These are phyloP conservation scores for Linderniella brevidens DNA, from an alignment of 257 asterid genomes.

Conservation along the genomic window DNA sequence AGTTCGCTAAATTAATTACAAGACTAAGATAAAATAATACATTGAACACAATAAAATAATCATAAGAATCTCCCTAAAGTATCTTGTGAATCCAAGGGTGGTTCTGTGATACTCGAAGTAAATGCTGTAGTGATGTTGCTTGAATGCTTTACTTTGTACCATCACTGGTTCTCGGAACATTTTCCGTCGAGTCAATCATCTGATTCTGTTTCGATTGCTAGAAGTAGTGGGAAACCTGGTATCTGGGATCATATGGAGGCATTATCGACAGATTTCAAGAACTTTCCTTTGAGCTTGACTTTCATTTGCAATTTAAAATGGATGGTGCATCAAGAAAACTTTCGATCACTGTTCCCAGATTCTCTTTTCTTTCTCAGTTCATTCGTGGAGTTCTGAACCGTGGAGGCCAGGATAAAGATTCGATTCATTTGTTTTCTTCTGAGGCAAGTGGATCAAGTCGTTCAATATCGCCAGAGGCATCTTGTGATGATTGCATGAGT, in stretches of 20 bases:
- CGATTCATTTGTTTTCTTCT: slow-evolving; percentile 25
- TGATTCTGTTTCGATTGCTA: slow-evolving; percentile 34
- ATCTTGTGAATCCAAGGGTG: slow-evolving; percentile 79
- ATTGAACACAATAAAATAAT: too few relatives aligned
- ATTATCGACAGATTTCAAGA: slow-evolving; percentile 62
- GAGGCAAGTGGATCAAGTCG: slow-evolving; percentile 19
- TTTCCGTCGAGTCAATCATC: slow-evolving; percentile 29
- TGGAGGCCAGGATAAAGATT: slow-evolving; percentile 12
- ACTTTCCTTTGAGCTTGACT: slow-evolving; percentile 52
- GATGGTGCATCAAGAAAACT: slow-evolving; percentile 26
- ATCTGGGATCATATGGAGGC: slow-evolving; percentile 32
- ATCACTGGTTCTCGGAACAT: slow-evolving; percentile 23
- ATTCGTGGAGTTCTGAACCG: slow-evolving; percentile 24
- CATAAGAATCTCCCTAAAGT: too few relatives aligned
- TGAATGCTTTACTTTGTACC: slow-evolving; percentile 37
- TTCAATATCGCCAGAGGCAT: slow-evolving; percentile 22
- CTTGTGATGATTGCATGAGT: slow-evolving; percentile 20
- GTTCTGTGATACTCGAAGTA: slow-evolving; percentile 51
- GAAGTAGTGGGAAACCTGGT: slow-evolving; percentile 49
- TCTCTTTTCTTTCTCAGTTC: slow-evolving; percentile 58
- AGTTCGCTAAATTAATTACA: too few relatives aligned
- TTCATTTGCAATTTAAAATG: slow-evolving; percentile 27
- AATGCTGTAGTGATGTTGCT: slow-evolving; percentile 32
- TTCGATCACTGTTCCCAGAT: slow-evolving; percentile 41
- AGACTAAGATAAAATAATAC: too few relatives aligned